phyloP scores from a whole-genome alignment of 441 rosid species.

The Adansonia madagascariensis region DNA sequence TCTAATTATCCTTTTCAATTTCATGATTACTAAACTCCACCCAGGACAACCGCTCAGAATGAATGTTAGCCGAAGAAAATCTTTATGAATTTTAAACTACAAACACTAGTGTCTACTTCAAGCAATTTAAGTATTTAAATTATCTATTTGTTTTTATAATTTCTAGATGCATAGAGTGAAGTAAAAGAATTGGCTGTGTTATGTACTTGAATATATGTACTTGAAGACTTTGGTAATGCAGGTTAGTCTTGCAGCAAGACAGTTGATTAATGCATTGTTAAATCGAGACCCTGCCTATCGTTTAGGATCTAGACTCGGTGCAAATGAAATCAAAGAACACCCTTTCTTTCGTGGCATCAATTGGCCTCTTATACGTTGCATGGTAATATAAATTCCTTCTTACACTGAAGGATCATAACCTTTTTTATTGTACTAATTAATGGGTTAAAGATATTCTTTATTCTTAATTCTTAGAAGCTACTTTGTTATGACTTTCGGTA shows the following conservation, averaged over 20 bases:
- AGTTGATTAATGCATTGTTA: constrained; percentile 73
- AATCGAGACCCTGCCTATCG: constrained; percentile 74
- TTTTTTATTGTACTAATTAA: constrained; percentile 17
- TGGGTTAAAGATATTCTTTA: neutral
- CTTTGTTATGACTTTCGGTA: constrained; percentile 14
- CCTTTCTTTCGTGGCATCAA: constrained; percentile 86
- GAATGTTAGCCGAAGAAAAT: neutral
- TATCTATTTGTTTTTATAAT: neutral
- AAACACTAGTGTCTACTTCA: neutral
- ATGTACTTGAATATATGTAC: neutral
- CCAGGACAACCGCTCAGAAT: neutral
- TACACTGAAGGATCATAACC: neutral
- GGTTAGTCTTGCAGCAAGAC: constrained; percentile 87
- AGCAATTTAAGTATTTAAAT: neutral
- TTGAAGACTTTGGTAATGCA: constrained; percentile 40
- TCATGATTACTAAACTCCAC: neutral
- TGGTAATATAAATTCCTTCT: constrained; percentile 53
- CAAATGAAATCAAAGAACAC: constrained; percentile 87
- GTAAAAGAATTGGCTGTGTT: neutral
- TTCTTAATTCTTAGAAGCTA: neutral
- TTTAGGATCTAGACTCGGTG: constrained; percentile 78
- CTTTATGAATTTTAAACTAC: neutral
- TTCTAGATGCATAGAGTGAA: neutral
- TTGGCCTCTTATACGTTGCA: constrained; percentile 97
- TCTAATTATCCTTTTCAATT: neutral